These are phyloP conservation scores for Hypomontagnella monticulosa DNA, from an alignment of 495 filamentous ascomycete genomes.

Conservation along the genomic window DNA sequence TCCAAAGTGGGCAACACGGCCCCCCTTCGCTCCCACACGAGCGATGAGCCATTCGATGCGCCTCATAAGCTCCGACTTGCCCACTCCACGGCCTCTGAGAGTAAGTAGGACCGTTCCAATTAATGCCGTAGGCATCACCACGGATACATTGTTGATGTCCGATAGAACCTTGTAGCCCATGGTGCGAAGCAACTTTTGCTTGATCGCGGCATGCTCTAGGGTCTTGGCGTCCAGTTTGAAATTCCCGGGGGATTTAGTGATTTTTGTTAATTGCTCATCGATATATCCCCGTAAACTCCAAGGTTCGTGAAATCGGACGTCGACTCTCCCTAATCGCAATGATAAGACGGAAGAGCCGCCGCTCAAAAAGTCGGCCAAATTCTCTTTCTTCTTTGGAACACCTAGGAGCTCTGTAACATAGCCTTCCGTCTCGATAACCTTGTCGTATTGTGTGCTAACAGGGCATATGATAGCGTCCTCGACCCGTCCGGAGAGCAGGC, in stretches of 20 bases:
- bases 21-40: slow-evolving; percentile 83
- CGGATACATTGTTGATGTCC: slow-evolving; percentile 94
- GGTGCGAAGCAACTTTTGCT: slow-evolving; percentile 75
- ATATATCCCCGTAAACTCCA: slow-evolving; percentile 89
- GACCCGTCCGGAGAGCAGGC: slow-evolving; percentile 85
- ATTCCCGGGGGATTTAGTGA: slow-evolving; percentile 51
- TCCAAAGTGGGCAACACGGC: slow-evolving; percentile 92
- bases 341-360: slow-evolving; percentile 86
- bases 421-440: slow-evolving; percentile 96
- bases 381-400: slow-evolving; percentile 93
- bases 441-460: slow-evolving; percentile 97
- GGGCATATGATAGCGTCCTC: slow-evolving; percentile 92
- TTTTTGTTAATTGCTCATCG: slow-evolving; percentile 69
- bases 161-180: slow-evolving; percentile 90
- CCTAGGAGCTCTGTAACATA: slow-evolving; percentile 95
- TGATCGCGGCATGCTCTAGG: slow-evolving; percentile 55
- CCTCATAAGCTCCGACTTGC: slow-evolving; percentile 82
- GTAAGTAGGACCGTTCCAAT: slow-evolving; percentile 95
- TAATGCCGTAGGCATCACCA: slow-evolving; percentile 96
- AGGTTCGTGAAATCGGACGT: slow-evolving; percentile 94
- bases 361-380: slow-evolving; percentile 84
- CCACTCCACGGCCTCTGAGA: slow-evolving; percentile 89
- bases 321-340: slow-evolving; percentile 87
- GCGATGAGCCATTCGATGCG: slow-evolving; percentile 90
- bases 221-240: slow-evolving; percentile 54